These are phyloP conservation scores for Sanghuangporus baumii DNA, from an alignment of 1,284 basidiomycete genomes.

Conservation along the genomic window DNA sequence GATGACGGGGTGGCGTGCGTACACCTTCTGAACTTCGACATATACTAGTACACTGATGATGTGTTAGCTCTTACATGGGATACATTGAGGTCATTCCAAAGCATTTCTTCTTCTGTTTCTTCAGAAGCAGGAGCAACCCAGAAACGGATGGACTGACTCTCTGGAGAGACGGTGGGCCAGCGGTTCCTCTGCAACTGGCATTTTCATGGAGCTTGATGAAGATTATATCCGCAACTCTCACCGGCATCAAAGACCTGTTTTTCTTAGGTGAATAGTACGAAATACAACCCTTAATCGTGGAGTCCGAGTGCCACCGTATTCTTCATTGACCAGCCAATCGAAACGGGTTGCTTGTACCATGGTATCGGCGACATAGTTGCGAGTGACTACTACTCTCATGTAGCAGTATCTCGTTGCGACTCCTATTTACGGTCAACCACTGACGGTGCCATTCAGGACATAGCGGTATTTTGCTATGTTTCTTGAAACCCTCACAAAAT, in stretches of 20 bases:
- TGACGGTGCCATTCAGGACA: conserved; percentile 64
- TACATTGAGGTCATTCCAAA: conserved; percentile 68
- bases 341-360: conserved; percentile 68
- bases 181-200: conserved; percentile 49
- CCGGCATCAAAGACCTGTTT: no score
- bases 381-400: conserved; percentile 21
- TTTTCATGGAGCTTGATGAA: conserved; percentile 72
- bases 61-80: conserved; percentile 37
- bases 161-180: conserved; percentile 44
- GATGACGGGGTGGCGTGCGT: conserved; percentile 11
- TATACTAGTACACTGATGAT: neutral
- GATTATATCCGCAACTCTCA: neutral
- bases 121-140: conserved; percentile 39
- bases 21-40: neutral
- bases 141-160: conserved; percentile 33
- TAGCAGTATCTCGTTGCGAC: neutral
- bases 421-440: conserved; percentile 39
- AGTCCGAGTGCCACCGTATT: conserved; percentile 65
- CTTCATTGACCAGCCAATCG: conserved; percentile 64
- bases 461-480: no score
- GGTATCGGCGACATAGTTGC: conserved; percentile 63
- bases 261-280: no score
- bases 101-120: conserved; percentile 82
- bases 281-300: no score
- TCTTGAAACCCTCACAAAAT: conserved; percentile 65